phyloP scores from a whole-genome alignment of 164 flowering plant genomes.

The Vitis riparia region DNA sequence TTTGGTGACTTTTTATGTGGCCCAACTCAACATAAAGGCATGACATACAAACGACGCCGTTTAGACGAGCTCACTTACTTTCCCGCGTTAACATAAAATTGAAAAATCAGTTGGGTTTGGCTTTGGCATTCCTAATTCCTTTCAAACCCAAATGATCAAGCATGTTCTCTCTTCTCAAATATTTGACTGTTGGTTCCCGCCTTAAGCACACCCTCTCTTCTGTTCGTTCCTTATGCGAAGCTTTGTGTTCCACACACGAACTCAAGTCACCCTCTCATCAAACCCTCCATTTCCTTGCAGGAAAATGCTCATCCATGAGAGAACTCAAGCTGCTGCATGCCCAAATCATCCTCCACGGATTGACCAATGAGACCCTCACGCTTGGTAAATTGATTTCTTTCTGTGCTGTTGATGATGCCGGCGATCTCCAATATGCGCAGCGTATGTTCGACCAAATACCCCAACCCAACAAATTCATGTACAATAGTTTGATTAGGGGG shows the following conservation, averaged over 20 bases:
- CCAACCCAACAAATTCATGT: conserved; percentile 41
- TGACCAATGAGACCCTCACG: conserved; percentile 16
- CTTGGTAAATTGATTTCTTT: conserved; percentile 32
- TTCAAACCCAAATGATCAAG: too few species aligned
- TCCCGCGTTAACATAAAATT: too few species aligned
- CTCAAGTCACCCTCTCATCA: conserved; percentile 8
- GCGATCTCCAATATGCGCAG: conserved; percentile 34
- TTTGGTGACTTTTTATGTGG: too few species aligned
- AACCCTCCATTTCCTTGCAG: conserved; percentile 21
- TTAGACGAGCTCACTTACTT: too few species aligned
- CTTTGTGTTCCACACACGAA: background rate
- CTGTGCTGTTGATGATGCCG: conserved; percentile 20
- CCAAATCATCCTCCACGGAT: conserved; percentile 27
- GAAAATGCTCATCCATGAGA: conserved; percentile 32
- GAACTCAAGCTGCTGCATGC: conserved; percentile 33
- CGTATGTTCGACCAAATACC: conserved; percentile 22
- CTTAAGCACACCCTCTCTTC: background rate
- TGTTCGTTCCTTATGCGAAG: background rate
- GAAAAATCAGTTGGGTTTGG: too few species aligned
- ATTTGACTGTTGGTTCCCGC: conserved; percentile 27
- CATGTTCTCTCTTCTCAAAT: conserved; percentile 16
- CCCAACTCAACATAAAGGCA: too few species aligned
- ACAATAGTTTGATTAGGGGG: conserved; percentile 47
- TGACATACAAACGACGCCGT: too few species aligned
- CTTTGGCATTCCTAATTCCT: too few species aligned